A percentile compares a stretch with the other conserved stretches of the same genome.
These are phyloP conservation scores for Bryum argenteum DNA, from an alignment of 225 moss, liverwort and hornwort species.

Conservation along the genomic window DNA sequence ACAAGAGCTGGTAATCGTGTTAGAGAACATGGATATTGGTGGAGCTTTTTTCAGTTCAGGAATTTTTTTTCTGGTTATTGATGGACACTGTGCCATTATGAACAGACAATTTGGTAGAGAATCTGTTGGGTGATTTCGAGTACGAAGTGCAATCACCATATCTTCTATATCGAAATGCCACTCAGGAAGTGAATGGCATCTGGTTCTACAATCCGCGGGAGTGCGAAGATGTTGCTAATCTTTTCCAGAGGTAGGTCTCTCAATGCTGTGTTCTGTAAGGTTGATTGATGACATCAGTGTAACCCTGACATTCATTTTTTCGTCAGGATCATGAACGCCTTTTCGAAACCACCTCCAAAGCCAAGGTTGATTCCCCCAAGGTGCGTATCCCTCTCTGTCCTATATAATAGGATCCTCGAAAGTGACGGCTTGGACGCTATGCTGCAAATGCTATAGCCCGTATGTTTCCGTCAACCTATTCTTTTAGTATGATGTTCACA, in stretches of 20 bases:
- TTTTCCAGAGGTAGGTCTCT: slow-evolving; percentile 64
- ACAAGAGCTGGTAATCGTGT: no score
- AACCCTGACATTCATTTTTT: slow-evolving; percentile 17
- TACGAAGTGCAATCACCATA: slow-evolving; percentile 98
- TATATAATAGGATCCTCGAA: no score
- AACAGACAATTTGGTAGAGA: slow-evolving; percentile 94
- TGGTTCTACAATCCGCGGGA: slow-evolving; percentile 96
- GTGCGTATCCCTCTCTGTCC: slow-evolving; percentile 30
- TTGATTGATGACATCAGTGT: neutral
- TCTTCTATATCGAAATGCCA: slow-evolving; percentile 89
- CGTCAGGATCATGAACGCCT: slow-evolving; percentile 82
- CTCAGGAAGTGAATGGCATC: slow-evolving; percentile 95
- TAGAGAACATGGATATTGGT: no score
- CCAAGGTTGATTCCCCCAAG: slow-evolving; percentile 76
- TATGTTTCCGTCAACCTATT: neutral
- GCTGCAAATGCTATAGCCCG: neutral
- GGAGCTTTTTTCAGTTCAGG: no score
- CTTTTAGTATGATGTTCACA: neutral
- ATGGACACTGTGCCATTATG: slow-evolving; percentile 7
- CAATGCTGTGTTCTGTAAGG: neutral
- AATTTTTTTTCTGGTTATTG: neutral
- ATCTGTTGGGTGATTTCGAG: slow-evolving; percentile 93
- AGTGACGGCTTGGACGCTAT: no score
- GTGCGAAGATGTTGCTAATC: slow-evolving; percentile 94
- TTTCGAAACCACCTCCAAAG: slow-evolving; percentile 79